phyloP scores from a whole-genome alignment of 441 rosid species.

The Gossypium schwendimanii region DNA sequence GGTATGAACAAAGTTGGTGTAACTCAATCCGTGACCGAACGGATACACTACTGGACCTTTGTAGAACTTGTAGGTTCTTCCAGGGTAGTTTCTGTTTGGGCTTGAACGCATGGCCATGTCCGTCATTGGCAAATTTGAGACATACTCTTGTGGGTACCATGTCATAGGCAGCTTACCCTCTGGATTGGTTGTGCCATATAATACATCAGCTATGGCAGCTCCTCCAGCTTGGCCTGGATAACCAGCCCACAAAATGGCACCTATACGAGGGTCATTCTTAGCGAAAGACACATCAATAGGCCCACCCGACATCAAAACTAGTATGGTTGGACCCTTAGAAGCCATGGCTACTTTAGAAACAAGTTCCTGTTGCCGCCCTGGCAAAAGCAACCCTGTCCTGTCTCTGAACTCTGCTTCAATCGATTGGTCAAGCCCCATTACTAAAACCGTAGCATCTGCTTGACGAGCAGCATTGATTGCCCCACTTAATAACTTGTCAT shows the following conservation, averaged over 20 bases:
- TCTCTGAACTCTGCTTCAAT: constrained; percentile 76
- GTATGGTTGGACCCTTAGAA: constrained; percentile 50
- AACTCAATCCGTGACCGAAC: constrained; percentile 80
- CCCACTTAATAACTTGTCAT: constrained; percentile 37
- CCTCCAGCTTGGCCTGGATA: constrained; percentile 97
- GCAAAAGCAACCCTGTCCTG: constrained; percentile 59
- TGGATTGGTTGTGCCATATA: constrained; percentile 67
- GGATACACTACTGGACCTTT: constrained; percentile 74
- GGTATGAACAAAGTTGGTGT: constrained; percentile 54
- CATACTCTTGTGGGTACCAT: constrained; percentile 87
- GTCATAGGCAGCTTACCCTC: constrained; percentile 93
- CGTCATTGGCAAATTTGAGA: constrained; percentile 69
- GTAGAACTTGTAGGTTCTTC: constrained; percentile 83
- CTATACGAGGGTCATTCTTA: constrained; percentile 37
- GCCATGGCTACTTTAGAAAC: constrained; percentile 46
- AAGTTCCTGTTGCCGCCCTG: constrained; percentile 77
- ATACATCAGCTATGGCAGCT: constrained; percentile 65
- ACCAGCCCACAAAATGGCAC: constrained; percentile 79
- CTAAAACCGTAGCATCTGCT: constrained; percentile 72
- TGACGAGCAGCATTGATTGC: constrained; percentile 55
- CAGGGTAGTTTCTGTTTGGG: constrained; percentile 48
- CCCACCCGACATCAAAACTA: constrained; percentile 87
- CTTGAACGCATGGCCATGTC: constrained; percentile 73
- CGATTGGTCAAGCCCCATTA: constrained; percentile 85
- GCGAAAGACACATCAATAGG: constrained; percentile 73